These are phyloP conservation scores for Citrus sp. DNA, from an alignment of 345 rosid genomes.

Conservation along the genomic window DNA sequence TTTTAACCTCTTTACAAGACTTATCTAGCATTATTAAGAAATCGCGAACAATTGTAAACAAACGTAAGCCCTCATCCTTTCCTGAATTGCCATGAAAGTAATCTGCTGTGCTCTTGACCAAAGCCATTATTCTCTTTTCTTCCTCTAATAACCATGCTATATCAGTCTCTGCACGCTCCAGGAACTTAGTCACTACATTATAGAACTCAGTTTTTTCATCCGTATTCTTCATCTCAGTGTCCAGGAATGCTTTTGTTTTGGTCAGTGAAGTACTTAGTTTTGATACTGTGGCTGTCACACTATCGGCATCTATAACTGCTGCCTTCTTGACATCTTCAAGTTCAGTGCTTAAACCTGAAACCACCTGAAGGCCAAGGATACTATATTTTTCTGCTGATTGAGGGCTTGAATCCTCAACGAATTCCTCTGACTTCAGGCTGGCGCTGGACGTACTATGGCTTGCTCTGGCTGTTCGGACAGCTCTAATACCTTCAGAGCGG, in stretches of 20 bases:
- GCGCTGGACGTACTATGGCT: slow-evolving; percentile 54
- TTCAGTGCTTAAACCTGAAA: slow-evolving; percentile 69
- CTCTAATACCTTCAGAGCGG: slow-evolving; percentile 80
- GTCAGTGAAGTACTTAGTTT: slow-evolving; percentile 44
- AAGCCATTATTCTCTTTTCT: slow-evolving; percentile 64
- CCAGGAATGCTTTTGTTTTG: slow-evolving; percentile 49
- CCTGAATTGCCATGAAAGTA: slow-evolving; percentile 77
- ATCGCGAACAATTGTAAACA: slow-evolving; percentile 71
- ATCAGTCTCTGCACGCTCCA: slow-evolving; percentile 51
- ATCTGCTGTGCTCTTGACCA: slow-evolving; percentile 71
- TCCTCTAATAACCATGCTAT: slow-evolving; percentile 46
- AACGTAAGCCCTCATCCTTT: slow-evolving; percentile 73
- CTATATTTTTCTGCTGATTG: slow-evolving; percentile 40
- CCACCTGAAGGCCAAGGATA: slow-evolving; percentile 63
- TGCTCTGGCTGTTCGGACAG: slow-evolving; percentile 43
- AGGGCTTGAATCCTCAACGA: slow-evolving; percentile 31
- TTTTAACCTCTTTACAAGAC: slow-evolving; percentile 61
- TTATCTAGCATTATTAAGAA: slow-evolving; percentile 78
- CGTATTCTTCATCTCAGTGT: slow-evolving; percentile 31
- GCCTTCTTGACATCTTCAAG: slow-evolving; percentile 77
- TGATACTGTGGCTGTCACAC: slow-evolving; percentile 40
- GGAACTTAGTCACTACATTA: slow-evolving; percentile 40
- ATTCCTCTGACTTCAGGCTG: slow-evolving; percentile 54
- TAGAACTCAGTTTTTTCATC: slow-evolving; percentile 50
- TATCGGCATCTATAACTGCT: slow-evolving; percentile 62